Evolutionary conservation across 2,329 filamentous ascomycete genomes (phyloP), one percentile per base, ranked within the genome.

Genomic region (Hirsutella rhossiliensis): DNA sequence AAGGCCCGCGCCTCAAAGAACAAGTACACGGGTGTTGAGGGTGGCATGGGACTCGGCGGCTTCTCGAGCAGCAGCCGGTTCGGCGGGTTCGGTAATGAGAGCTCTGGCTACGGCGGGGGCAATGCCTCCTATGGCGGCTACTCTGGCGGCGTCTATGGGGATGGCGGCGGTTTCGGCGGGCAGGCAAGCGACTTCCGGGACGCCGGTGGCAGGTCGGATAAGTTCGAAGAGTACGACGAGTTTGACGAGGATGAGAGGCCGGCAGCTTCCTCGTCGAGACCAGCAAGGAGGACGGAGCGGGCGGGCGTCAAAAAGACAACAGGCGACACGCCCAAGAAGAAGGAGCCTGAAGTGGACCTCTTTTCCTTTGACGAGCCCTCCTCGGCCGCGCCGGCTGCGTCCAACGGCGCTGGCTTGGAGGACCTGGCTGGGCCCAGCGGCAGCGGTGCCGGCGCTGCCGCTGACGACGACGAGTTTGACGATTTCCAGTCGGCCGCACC

Each of bases 141-240:
- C 53, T 80, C 77, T 37, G 78, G 79, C 12, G 79, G 79, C 43
- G 89, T 98, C 1, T 97, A 92, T 58, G 90, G 90, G n/a, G 90
- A 97, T 57, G 90, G 90, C 19, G 90, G 90, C 49, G 90, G 89
- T 15, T 96, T 94, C 55, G 87, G 89, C 37, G 88, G 89, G 3
- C 79, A 87, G 56, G 63, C 73, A 18, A 77, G 73, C 53, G 84
- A 87, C 42, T 94, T 84, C 65, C 74, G 79, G 46, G 80, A 86
- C 53, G 67, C 77, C 46, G 71, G 53, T 12, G 50, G 70, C 54
- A 69, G 81, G 46, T 70, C 73, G 44, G 88, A 94, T 51, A 78
- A 82, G 51, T 98, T 96, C 54, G 90, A 97, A 54, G 92, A 96
- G 64, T 98, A 98, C 57, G 89, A 98, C 59, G 92, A 98, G 64